A percentile compares a stretch with the other conserved stretches of the same genome.
Conservation (phyloP, 2,329 filamentous ascomycete species). For the Trichoderma endophyticum region DNA sequence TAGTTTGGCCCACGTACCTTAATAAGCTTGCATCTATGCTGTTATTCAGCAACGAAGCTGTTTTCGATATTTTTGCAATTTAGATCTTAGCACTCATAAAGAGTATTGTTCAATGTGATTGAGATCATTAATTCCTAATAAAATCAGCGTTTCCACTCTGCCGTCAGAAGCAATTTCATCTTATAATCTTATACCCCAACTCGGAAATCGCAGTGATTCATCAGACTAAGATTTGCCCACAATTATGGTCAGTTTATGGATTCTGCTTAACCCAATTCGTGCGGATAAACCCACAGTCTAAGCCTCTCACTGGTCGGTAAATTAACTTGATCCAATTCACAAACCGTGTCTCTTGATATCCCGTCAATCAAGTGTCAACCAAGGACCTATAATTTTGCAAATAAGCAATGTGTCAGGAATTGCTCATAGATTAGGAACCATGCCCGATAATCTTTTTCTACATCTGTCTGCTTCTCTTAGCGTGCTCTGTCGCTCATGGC, state of each 20-base stretch:
- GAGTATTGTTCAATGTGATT: no score
- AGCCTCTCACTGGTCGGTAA: background rate
- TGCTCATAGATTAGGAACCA: background rate
- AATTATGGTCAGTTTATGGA: background rate
- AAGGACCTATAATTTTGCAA: background rate
- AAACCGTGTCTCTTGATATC: background rate
- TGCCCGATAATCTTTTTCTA: background rate
- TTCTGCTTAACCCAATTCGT: background rate
- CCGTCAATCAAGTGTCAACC: no score
- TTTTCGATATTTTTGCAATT: accelerated
- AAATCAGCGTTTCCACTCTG: background rate
- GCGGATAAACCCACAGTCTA: background rate
- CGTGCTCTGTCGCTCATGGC: background rate
- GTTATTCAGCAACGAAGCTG: no score
- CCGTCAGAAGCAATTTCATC: background rate
- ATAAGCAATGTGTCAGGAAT: background rate
- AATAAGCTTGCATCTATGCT: no score
- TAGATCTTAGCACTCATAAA: no score
- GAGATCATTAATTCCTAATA: background rate
- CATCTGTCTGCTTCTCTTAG: background rate
- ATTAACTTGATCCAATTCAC: background rate
- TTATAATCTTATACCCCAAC: background rate
- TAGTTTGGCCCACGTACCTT: no score
- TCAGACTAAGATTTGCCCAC: background rate
- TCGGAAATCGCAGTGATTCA: background rate